Base-by-base conservation (phyloP, 179 eudicot genomes). In the Kewa caespitosa region DNA sequence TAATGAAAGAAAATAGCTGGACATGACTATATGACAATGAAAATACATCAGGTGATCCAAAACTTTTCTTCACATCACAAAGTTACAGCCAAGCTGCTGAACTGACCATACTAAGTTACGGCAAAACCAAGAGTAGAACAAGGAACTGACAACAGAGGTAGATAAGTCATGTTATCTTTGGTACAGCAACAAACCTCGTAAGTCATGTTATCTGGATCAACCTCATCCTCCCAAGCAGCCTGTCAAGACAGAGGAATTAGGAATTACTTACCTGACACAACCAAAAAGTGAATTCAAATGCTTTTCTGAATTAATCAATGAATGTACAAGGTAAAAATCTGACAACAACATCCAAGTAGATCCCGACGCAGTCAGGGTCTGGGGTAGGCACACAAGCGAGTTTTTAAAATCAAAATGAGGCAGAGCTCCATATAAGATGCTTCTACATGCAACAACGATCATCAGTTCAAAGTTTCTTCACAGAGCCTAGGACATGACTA, bases 151-250 rank as follows among this genome's bases (percentile, higher is more conserved):
- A 32, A 25, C n/a, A 15, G 36, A 59, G 18, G 27, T 18, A 34
- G 27, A 22, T 1, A n/a, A 46, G 14, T n/a, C 36, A 48, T 37
- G 37, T 14, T 42, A 23, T 32, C 2, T 55, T n/a, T 23, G 30
- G 43, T n/a, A 73, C 28, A 38, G 8, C 46, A 61, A 76, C 87
- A 68, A 85, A 90, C 94, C 94, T 90, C 94, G 27, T 90, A 90
- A 48, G 91, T 88, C 94, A 90, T 90, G 84, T 70, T 90, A 76
- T 90, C 94, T 23, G 91, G 94, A 79, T 90, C 90, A 30, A 90
- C 42, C 41, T 84, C 74, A 73, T 90, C 92, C 67, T 87, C 81
- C 91, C 86, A 88, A 38, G 80, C 74, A 66, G 42, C 87, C 94
- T 90, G 81, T 67, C 28, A 76, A 67, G 52, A 72, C 70, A 78